Percentiles rank a stretch among this genome's conserved stretches.
phyloP scores from a whole-genome alignment of 1,284 basidiomycete genomes.

The Ceratobasidium theobromae region DNA sequence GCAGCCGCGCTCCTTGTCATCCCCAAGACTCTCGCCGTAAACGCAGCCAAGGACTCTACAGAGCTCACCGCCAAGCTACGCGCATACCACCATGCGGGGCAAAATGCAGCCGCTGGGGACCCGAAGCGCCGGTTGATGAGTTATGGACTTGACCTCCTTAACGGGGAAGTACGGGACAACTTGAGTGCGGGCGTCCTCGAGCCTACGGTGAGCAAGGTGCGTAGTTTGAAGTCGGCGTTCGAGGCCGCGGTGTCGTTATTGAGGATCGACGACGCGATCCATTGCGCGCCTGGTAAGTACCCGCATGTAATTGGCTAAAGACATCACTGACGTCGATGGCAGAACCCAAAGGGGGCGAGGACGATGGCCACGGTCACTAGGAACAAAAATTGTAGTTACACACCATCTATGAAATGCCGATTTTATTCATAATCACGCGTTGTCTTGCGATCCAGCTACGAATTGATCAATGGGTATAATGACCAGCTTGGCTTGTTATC shows the following conservation, averaged over 20 bases:
- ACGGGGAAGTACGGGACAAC: conserved; percentile 95
- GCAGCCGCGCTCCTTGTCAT: conserved; percentile 91
- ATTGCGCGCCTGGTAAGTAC: conserved; percentile 73
- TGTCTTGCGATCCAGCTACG: background rate
- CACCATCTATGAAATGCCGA: conserved; percentile 18
- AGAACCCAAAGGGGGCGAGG: conserved; percentile 26
- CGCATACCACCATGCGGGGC: conserved; percentile 96
- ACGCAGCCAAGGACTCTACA: conserved; percentile 98
- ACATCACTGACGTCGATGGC: background rate
- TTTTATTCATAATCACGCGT: background rate
- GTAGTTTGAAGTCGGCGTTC: conserved; percentile 93
- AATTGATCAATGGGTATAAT: conserved; percentile 17
- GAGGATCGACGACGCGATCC: conserved; percentile 93
- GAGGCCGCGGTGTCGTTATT: conserved; percentile 95
- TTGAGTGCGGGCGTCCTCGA: conserved; percentile 91
- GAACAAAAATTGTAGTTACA: conserved; percentile 15
- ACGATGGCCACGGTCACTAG: conserved; percentile 28
- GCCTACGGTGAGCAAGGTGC: conserved; percentile 96
- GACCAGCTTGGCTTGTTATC: conserved; percentile 25
- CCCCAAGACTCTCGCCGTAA: conserved; percentile 95
- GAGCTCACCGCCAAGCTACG: conserved; percentile 96
- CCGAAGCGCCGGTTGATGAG: conserved; percentile 94
- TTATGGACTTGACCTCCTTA: conserved; percentile 93
- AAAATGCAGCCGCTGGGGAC: conserved; percentile 86
- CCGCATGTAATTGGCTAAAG: background rate